These are phyloP conservation scores for Populus hybrid DNA, from an alignment of 441 rosid species.

Conservation along the genomic window DNA sequence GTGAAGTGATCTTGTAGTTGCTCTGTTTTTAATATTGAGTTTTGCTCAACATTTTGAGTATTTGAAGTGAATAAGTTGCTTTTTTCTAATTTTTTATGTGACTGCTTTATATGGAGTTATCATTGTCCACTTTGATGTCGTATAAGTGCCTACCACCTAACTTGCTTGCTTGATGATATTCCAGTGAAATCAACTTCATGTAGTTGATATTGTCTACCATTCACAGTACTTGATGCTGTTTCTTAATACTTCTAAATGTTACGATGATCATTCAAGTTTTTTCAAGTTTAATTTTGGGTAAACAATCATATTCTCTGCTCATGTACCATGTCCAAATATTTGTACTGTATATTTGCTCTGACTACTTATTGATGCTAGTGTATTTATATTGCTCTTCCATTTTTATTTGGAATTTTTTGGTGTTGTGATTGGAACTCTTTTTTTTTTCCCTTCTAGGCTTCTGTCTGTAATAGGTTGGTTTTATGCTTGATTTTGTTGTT, in stretches of 20 bases:
- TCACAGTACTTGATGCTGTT: not conserved
- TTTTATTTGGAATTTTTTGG: not conserved
- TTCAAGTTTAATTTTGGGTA: not conserved
- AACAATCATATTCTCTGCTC: not conserved
- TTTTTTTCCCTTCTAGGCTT: not conserved
- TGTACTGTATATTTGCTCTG: not conserved
- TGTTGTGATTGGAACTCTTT: not conserved
- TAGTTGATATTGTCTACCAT: not conserved
- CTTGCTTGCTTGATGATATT: not conserved
- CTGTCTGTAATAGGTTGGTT: not conserved
- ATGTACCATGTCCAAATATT: not conserved
- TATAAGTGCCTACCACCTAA: not conserved
- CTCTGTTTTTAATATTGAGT: not conserved
- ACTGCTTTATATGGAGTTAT: not conserved
- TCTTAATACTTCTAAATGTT: not conserved
- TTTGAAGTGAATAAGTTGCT: not conserved
- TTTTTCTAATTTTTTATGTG: not conserved
- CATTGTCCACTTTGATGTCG: not conserved
- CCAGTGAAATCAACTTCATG: not conserved
- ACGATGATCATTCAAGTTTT: not conserved
- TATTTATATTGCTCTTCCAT: not conserved
- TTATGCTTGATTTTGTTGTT: not conserved
- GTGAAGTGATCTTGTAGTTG: conserved; percentile 33
- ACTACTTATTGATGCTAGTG: not conserved
- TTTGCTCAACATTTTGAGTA: not conserved